phyloP scores from a whole-genome alignment of 2,329 filamentous ascomycete species.

The Fusarium mundagurra region DNA sequence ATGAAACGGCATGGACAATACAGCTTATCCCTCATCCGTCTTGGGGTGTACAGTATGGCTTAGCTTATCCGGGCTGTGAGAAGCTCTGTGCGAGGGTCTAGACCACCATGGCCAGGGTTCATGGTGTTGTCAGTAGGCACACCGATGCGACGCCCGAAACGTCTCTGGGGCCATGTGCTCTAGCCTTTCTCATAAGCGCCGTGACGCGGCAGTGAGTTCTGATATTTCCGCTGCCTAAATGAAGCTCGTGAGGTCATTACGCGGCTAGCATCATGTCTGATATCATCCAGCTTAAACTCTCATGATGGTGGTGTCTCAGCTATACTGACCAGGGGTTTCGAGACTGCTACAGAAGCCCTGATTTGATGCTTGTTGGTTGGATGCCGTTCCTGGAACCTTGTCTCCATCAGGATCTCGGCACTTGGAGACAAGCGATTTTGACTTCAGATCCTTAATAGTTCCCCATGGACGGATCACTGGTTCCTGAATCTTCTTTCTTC shows the following conservation, averaged over 20 bases:
- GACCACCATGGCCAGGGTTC: constrained; percentile 11
- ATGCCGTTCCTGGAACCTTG: constrained; percentile 15
- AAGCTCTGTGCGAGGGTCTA: constrained; percentile 20
- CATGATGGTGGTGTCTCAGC: neutral
- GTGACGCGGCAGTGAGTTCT: neutral
- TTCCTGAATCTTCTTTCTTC: neutral
- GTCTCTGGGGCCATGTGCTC: neutral
- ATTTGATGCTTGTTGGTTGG: constrained; percentile 2
- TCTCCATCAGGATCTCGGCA: constrained; percentile 21
- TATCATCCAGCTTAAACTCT: constrained; percentile 9
- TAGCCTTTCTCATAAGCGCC: constrained; percentile 11
- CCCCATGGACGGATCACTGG: neutral
- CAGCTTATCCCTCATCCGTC: constrained; percentile 1
- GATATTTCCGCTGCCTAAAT: neutral
- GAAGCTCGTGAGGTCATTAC: constrained; percentile 19
- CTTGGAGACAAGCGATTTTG: constrained; percentile 3
- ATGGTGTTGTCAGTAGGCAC: constrained; percentile 2
- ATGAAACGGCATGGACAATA: constrained; percentile 5
- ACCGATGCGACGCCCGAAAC: constrained; percentile 6
- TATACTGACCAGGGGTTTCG: constrained; percentile 8
- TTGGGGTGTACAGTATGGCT: constrained; percentile 2
- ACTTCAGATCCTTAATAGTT: neutral
- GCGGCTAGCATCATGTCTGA: constrained; percentile 6
- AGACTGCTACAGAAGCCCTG: constrained; percentile 13
- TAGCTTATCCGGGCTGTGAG: constrained; percentile 10